Base-by-base conservation (phyloP, 148 eudicot genomes). In the Agrostemma githago region DNA sequence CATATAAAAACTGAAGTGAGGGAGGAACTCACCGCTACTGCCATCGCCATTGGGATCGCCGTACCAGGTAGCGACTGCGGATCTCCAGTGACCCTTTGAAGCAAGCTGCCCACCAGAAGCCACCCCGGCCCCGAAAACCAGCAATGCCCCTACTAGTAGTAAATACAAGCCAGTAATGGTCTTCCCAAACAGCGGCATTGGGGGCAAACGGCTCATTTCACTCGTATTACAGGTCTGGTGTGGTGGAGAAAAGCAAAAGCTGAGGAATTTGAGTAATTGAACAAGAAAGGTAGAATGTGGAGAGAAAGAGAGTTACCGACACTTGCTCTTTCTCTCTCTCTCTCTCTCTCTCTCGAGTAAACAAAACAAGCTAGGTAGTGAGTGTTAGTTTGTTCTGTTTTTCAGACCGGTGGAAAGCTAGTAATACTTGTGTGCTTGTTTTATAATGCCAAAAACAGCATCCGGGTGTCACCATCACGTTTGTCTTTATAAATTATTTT, bases 51-150 rank as follows among this genome's bases (percentile, higher is more conserved):
- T 83, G 26, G 97, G 88, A 62, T 89, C 91, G 20, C 99, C 97
- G 59, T 96, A 96, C 99, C 99, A 96, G 0, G 97, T 96, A 21
- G 99, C 97, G 48, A 97, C 85, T 53, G 96, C 99, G 8, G 93
- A 87, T 34, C 79, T 74, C 99, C 99, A 96, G 76, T 80, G 90
- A 10, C 75, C 54, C 86, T 79, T 85, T 9, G 80, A 6, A 38
- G 74, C 51, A 61, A 26, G 34, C 34, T 67, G 68, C 48, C 78
- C 68, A 11, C 41, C 39, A 6, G 67, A n/a, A 66, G 53, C 77
- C 83, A 64, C 65, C 64, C 57, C 81, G 73, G 41, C 53, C 56
- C 62, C 51, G 5, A 72, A 75, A 62, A 71, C 76, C 53, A 76
- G 61, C 48, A 81, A 44, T 70, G 71, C 59, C 75, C 57, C 78